These are phyloP conservation scores for Dactylorhiza incarnata DNA, from an alignment of 106 monocot species.

Conservation along the genomic window DNA sequence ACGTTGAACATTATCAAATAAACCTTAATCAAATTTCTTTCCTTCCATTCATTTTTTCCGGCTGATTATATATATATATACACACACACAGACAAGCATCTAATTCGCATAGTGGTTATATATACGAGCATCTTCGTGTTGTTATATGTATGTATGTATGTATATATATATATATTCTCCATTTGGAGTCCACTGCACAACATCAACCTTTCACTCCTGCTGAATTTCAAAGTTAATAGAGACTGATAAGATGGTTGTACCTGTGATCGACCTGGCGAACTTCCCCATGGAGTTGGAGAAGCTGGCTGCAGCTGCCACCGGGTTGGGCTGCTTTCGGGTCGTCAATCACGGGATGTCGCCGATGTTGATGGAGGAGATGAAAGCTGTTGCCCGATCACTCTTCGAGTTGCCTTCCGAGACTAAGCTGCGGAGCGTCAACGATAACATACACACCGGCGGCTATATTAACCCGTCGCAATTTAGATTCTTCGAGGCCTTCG, in stretches of 20 bases:
- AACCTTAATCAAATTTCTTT: no score
- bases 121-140: no score
- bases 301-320: conserved; percentile 20
- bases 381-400: conserved; percentile 31
- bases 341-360: conserved; percentile 34
- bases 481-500: conserved; percentile 39
- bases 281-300: conserved; percentile 13
- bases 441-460: conserved; percentile 35
- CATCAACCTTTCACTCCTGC: no score
- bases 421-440: conserved; percentile 23
- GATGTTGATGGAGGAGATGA: conserved; percentile 35
- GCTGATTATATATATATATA: no score
- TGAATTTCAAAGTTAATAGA: background rate
- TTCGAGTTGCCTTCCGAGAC: conserved; percentile 36
- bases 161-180: no score
- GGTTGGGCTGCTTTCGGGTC: conserved; percentile 41
- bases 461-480: conserved; percentile 28
- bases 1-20: no score
- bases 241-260: conserved; percentile 12
- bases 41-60: no score
- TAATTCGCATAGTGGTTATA: no score
- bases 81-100: no score
- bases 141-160: no score
- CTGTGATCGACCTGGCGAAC: conserved; percentile 19
- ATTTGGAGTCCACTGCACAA: no score